phyloP scores from a whole-genome alignment of 257 asterid species.

The Solanum chiquidenum region DNA sequence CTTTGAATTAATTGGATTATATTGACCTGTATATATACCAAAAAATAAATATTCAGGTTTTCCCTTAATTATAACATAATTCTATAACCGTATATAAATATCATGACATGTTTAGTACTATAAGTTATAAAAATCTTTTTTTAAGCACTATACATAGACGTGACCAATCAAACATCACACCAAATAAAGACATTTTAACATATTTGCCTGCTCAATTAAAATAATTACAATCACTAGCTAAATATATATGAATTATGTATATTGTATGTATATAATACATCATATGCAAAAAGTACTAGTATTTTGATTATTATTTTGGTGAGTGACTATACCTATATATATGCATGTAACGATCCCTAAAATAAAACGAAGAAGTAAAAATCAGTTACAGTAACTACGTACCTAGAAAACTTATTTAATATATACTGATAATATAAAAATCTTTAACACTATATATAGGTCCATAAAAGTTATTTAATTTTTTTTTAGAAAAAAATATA shows the following conservation, averaged over 20 bases:
- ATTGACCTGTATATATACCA: slow-evolving; percentile 22
- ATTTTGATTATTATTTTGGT: not conserved
- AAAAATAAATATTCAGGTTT: not conserved
- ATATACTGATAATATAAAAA: not conserved
- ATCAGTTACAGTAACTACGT: not conserved
- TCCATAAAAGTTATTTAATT: not conserved
- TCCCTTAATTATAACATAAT: not conserved
- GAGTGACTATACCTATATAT: not conserved
- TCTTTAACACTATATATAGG: not conserved
- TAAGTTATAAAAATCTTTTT: not conserved
- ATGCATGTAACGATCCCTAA: not conserved
- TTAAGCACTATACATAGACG: not conserved
- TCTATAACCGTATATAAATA: not conserved
- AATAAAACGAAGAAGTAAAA: not conserved
- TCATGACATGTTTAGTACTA: not conserved
- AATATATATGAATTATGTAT: not conserved
- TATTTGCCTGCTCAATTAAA: not conserved
- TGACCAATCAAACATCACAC: not conserved
- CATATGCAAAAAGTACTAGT: not conserved
- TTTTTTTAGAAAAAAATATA: not conserved
- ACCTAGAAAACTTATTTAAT: not conserved
- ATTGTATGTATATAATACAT: not conserved
- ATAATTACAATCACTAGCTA: not conserved
- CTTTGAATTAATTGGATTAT: slow-evolving; percentile 26
- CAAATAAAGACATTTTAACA: not conserved